Evolutionary conservation across 176 grass and related monocot genomes (phyloP).

Genomic region (Juncus effusus): DNA sequence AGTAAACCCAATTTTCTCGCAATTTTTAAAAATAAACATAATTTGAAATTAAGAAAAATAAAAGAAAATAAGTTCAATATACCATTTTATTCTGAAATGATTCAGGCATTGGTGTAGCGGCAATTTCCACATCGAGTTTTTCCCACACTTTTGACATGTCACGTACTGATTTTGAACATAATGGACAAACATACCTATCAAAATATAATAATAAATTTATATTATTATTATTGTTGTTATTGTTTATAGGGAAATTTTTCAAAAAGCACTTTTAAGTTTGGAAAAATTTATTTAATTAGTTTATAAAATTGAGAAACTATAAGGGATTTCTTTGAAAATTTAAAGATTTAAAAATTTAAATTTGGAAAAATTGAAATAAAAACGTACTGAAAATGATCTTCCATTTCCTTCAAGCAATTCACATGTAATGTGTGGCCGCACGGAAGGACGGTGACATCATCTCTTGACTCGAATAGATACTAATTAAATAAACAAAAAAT

Average conservation of each 20-base stretch:
- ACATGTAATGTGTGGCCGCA: conserved; percentile 94
- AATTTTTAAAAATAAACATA: neutral
- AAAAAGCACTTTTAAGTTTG: too few relatives aligned
- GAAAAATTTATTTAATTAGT: too few relatives aligned
- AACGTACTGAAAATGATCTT: conserved; percentile 73
- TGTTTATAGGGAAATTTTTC: neutral
- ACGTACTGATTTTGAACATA: conserved; percentile 95
- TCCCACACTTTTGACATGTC: conserved; percentile 98
- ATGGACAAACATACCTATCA: conserved; percentile 69
- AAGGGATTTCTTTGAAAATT: neutral
- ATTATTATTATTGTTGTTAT: neutral
- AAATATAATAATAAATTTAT: conserved; percentile 6
- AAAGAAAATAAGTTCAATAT: neutral
- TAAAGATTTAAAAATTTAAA: neutral
- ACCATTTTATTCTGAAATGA: conserved; percentile 70
- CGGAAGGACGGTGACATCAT: conserved; percentile 58
- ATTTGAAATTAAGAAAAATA: neutral
- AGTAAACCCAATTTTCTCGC: neutral
- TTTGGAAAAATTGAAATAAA: conserved; percentile 8
- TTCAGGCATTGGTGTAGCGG: conserved; percentile 48
- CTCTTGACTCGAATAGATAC: conserved; percentile 88
- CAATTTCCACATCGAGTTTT: conserved; percentile 69
- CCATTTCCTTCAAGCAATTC: conserved; percentile 88
- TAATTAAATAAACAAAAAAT: conserved; percentile 31
- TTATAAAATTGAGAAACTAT: neutral